Evolutionary conservation across 1,139 yeast genomes (phyloP), one percentile per base, ranked within the genome.

Genomic region (Kurtzmaniella natalensis): DNA sequence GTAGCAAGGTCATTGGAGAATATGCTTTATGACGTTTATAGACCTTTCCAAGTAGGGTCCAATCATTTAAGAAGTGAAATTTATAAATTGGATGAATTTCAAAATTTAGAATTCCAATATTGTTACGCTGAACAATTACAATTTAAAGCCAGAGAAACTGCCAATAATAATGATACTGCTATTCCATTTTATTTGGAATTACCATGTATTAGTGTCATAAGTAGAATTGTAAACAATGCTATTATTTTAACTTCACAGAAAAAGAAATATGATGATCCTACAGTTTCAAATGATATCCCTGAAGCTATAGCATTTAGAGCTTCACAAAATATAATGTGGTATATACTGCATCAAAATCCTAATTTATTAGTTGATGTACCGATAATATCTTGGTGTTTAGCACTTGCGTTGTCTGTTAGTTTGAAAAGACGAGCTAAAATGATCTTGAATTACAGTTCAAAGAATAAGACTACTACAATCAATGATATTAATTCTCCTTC

Each of bases 231-330:
- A 8, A 59, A 55, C 37, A 61, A 61, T 39, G 46, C 45, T 5
- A 45, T 55, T 9, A 50, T 60, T 15, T 30, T 59, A 25, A 47
- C 51, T 2, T 45, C 57, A 2, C 62, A 57, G 36, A 59, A 59
- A 37, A 45, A 54, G 5, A 52, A 53, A 21, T 55, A 50, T 37
- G 61, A 56, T 30, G 49, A 56, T 35, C 49, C 48, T 1, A 36
- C 41, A 17, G 45, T 55, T 4, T 48, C 57, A 14, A 55, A 52
- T 24, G 40, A 42, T 14, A 41, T 55, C 3, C 59, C 63, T 0
- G 59, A 56, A 15, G 38, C 44, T 11, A 39, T 39, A 10, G 46
- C 59, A 11, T 36, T 47, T 7, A 37, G 40, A 24, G 63, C 65
- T 1, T 42, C 61, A 4, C 47, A 43, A 29, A 59, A 60, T 34